phyloP scores from a whole-genome alignment of 805 yeast species.

The Yamadazyma philogaea region DNA sequence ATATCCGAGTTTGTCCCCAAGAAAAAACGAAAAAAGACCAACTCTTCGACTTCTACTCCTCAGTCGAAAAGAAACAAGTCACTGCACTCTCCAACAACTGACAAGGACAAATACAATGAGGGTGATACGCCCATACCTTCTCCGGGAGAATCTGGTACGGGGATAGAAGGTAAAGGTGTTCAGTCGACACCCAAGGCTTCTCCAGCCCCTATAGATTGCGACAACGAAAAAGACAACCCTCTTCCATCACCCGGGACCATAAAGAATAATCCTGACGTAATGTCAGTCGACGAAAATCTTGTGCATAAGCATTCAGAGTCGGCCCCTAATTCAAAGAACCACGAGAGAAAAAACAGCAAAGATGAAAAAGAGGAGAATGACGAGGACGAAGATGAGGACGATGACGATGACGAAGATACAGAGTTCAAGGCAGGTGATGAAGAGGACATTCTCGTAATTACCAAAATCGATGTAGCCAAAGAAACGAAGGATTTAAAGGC shows the following conservation, averaged over 20 bases:
- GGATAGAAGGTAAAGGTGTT: neutral
- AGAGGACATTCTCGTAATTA: slow-evolving; percentile 30
- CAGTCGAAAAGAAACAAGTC: slow-evolving; percentile 15
- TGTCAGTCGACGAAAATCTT: slow-evolving; percentile 2
- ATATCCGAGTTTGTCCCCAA: slow-evolving; percentile 26
- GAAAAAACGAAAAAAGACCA: slow-evolving; percentile 9
- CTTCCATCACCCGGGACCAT: slow-evolving; percentile 1
- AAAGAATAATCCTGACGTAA: neutral
- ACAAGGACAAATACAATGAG: neutral
- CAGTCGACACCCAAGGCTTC: neutral
- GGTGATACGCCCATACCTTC: neutral
- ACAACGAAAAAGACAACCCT: neutral
- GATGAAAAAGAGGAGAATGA: slow-evolving; percentile 11
- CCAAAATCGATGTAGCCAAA: slow-evolving; percentile 21
- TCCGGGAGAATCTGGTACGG: neutral
- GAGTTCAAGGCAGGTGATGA: slow-evolving; percentile 20
- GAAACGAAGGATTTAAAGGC: slow-evolving; percentile 7
- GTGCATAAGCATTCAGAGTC: neutral
- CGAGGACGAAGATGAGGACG: slow-evolving; percentile 13
- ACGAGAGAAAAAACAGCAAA: neutral
- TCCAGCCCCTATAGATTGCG: neutral
- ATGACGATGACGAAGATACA: slow-evolving; percentile 12
- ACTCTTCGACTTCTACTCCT: slow-evolving; percentile 12
- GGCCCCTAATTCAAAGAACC: neutral
- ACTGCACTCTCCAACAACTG: slow-evolving; percentile 7